Evolutionary conservation across 1,284 basidiomycete species (phyloP).

Genomic region (Neonothopanus nambi): DNA sequence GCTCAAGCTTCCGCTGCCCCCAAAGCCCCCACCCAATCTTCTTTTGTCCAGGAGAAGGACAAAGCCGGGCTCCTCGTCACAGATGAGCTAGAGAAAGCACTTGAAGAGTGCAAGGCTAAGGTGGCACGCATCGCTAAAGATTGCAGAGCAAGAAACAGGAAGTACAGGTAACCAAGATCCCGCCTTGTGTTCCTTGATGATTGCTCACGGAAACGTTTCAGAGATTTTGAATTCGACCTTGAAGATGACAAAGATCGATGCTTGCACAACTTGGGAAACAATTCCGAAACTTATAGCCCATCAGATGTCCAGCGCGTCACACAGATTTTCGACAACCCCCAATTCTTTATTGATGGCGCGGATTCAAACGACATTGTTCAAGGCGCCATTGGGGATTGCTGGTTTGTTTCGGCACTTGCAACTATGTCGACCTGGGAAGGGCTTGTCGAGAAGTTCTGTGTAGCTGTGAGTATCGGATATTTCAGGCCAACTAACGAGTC

Average conservation of each 20-base stretch:
- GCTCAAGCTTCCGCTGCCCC: neutral
- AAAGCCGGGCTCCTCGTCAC: conserved; percentile 29
- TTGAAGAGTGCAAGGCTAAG: conserved; percentile 25
- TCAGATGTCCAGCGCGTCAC: conserved; percentile 44
- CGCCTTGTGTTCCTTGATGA: neutral
- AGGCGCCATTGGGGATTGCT: conserved; percentile 47
- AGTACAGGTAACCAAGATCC: conserved; percentile 21
- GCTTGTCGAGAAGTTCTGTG: conserved; percentile 50
- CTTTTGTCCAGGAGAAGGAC: conserved; percentile 14
- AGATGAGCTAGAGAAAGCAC: conserved; percentile 27
- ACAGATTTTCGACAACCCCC: conserved; percentile 45
- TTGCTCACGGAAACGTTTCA: conserved; percentile 17
- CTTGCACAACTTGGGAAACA: conserved; percentile 36
- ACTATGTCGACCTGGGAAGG: conserved; percentile 38
- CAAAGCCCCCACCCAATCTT: neutral
- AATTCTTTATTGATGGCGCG: conserved; percentile 43
- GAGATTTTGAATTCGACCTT: conserved; percentile 54
- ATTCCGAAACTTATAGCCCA: conserved; percentile 29
- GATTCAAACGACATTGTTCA: conserved; percentile 43
- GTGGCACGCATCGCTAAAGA: conserved; percentile 28
- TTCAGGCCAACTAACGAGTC: too few relatives aligned
- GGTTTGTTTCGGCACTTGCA: conserved; percentile 51
- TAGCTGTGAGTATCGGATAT: conserved; percentile 36
- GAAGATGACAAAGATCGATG: conserved; percentile 44
- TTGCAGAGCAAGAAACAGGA: conserved; percentile 26